phyloP scores from a whole-genome alignment of 75 land plant species.

The Sequoia sempervirens region DNA sequence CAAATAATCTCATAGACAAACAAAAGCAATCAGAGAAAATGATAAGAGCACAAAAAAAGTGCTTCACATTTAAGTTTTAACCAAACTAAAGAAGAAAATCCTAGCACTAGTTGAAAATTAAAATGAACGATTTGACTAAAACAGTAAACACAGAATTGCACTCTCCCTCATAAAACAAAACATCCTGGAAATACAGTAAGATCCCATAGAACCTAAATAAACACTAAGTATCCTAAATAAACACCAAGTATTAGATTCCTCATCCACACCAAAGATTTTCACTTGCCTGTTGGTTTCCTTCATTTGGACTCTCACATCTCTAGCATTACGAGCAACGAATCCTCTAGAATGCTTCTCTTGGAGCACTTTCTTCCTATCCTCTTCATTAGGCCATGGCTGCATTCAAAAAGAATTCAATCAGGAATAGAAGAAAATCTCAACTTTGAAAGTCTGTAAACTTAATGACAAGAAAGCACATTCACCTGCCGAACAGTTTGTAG shows the following conservation, averaged over 20 bases:
- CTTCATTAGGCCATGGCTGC: conserved; percentile 69
- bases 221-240: no score
- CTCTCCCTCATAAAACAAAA: neutral
- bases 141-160: neutral
- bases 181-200: neutral
- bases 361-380: conserved; percentile 34
- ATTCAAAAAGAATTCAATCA: neutral
- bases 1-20: neutral
- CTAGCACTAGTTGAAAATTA: neutral
- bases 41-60: no score
- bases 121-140: neutral
- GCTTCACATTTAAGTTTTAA: neutral
- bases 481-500: conserved; percentile 78
- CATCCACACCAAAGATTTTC: neutral
- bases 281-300: conserved; percentile 25
- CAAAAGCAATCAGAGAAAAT: neutral
- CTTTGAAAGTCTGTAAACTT: neutral
- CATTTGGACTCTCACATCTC: conserved; percentile 42
- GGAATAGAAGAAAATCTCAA: neutral
- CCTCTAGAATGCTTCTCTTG: conserved; percentile 67
- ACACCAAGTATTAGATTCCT: neutral
- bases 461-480: neutral
- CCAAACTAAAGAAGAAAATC: neutral
- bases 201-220: neutral
- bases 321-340: conserved; percentile 30